Conservation (phyloP, 441 rosid species). For the Cnidoscolus chayamansa region DNA sequence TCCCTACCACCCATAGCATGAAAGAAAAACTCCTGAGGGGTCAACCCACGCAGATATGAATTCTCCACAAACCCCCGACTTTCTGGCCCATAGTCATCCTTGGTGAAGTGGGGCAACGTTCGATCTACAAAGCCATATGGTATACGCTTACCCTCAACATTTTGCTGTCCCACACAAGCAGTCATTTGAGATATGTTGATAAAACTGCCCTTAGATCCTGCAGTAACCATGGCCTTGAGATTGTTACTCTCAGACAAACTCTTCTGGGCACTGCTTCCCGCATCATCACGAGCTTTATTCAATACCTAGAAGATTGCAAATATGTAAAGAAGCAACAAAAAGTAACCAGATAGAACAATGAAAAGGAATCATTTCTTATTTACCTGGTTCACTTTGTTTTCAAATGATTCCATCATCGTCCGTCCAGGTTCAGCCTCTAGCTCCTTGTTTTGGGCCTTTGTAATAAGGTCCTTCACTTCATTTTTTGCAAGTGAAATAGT, state of each 20-base stretch:
- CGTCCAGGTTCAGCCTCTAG: slow-evolving; percentile 97
- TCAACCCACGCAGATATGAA: slow-evolving; percentile 94
- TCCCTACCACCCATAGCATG: slow-evolving; percentile 99
- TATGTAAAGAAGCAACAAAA: slow-evolving; percentile 2
- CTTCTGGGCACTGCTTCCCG: slow-evolving; percentile 96
- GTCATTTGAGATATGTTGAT: slow-evolving; percentile 99
- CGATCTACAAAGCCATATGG: slow-evolving; percentile 90
- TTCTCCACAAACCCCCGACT: slow-evolving; percentile 99
- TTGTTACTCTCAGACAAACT: slow-evolving; percentile 97
- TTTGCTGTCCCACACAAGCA: slow-evolving; percentile 99
- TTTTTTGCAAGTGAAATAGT: slow-evolving; percentile 83
- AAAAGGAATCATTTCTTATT: slow-evolving; percentile 3
- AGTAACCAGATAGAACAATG: not conserved
- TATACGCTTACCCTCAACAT: slow-evolving; percentile 98
- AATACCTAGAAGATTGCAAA: slow-evolving; percentile 50
- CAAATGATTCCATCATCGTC: slow-evolving; percentile 96
- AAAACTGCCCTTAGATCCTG: slow-evolving; percentile 99
- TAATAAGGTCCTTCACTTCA: slow-evolving; percentile 74
- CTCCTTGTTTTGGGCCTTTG: slow-evolving; percentile 63
- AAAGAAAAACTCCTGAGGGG: slow-evolving; percentile 98
- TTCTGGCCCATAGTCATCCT: slow-evolving; percentile 96
- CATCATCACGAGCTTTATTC: slow-evolving; percentile 99
- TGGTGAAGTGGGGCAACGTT: slow-evolving; percentile 94
- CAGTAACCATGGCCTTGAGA: slow-evolving; percentile 99
- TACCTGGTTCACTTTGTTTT: slow-evolving; percentile 98